Evolutionary conservation across 257 asterid genomes (phyloP).

Genomic region (Fraxinus anomala): DNA sequence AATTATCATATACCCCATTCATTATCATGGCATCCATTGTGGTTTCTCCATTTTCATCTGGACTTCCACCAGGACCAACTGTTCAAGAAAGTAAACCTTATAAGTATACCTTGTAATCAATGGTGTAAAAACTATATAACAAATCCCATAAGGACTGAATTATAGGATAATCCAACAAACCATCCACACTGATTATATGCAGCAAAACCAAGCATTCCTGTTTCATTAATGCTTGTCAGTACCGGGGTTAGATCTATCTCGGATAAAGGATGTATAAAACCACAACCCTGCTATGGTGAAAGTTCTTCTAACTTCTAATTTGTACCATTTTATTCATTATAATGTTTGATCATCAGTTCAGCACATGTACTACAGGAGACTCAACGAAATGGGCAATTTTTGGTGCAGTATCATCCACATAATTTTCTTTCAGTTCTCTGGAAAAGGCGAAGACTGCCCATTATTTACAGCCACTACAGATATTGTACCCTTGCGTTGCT

Average conservation of each 20-base stretch:
- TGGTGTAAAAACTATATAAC: slow-evolving; percentile 11
- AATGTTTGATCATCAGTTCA: background rate
- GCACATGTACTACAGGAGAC: background rate
- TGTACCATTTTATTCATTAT: background rate
- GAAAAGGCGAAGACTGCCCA: background rate
- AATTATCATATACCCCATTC: slow-evolving; percentile 73
- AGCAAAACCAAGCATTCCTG: background rate
- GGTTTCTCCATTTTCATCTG: slow-evolving; percentile 96
- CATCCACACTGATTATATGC: background rate
- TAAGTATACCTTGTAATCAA: slow-evolving; percentile 7
- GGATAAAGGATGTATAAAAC: background rate
- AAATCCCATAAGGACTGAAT: background rate
- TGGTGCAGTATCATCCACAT: too few relatives aligned
- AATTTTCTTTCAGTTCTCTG: background rate
- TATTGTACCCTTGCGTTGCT: background rate
- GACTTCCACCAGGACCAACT: slow-evolving; percentile 99
- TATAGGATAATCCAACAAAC: slow-evolving; percentile 4
- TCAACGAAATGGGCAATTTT: background rate
- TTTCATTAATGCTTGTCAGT: background rate
- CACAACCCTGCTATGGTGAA: background rate
- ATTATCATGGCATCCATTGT: slow-evolving; percentile 93
- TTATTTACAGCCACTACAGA: background rate
- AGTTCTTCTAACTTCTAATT: background rate
- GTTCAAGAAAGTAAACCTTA: slow-evolving; percentile 28
- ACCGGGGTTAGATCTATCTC: slow-evolving; percentile 9